Base-by-base conservation (phyloP, 805 yeast species). In the Saccharomycopsis sp. region DNA sequence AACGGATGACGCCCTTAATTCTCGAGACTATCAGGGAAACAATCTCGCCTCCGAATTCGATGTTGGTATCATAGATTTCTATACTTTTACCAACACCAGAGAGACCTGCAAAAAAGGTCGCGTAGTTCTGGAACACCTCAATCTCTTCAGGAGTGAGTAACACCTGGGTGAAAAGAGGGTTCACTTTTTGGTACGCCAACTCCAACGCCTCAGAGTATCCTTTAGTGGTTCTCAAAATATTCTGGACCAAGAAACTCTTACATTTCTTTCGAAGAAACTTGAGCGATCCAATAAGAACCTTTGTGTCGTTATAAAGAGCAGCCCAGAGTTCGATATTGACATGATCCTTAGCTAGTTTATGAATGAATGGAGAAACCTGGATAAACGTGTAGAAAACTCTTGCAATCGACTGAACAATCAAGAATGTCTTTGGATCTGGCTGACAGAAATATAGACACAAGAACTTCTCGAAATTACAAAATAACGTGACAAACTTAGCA, bases 201-300 rank as follows among this genome's bases (percentile, higher is more conserved):
- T 70, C 57, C 63, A 72, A 63, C 55, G 72, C 65, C 65, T 70
- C 73, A 15, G 66, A 57, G 1, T 70, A 50, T 3, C 69, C 65
- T 22, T 65, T 59, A 35, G 69, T 68, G 2, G 70, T 68, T 15
- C 54, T 61, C 19, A 59, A 62, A 14, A 68, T 59, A 55, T 63
- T 53, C 55, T 65, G 67, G 51, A 67, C 59, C n/a, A 77, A 65
- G 55, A 70, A 73, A 50, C 72, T 78, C 67, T 87, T 76, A 56
- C 87, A 70, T 59, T 83, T 79, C 67, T 87, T 86, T 66, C 87
- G 91, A 41, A 87, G 75, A 0, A 29, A 86, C 84, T 52, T 56
- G 23, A 54, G 56, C 20, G 84, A 77, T 29, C 94, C 92, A 0
- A 88, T 83, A 47, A 86, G 80, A 1, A 84, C 79, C 22, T 73